Conservation (phyloP, 257 asterid species). For the Solanum dulcamara region DNA sequence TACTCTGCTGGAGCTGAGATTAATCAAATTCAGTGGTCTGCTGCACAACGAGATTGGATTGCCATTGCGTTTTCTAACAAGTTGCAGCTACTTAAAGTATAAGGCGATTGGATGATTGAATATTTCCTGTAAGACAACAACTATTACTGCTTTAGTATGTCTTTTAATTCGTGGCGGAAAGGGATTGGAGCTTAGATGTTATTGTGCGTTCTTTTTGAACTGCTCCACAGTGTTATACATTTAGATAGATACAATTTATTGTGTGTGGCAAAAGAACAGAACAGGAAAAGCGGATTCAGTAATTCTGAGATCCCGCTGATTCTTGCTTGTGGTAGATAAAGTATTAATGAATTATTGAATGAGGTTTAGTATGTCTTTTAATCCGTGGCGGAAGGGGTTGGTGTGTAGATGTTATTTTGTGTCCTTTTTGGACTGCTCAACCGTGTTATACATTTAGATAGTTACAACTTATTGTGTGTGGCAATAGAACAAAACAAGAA, state of each 20-base stretch:
- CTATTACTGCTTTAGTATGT: neutral
- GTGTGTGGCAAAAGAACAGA: neutral
- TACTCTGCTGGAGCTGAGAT: constrained; percentile 62
- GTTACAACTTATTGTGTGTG: too few species aligned
- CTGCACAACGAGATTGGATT: constrained; percentile 75
- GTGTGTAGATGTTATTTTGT: too few species aligned
- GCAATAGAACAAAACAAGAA: too few species aligned
- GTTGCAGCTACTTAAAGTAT: constrained; percentile 84
- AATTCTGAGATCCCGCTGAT: neutral
- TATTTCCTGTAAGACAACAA: neutral
- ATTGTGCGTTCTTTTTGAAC: neutral
- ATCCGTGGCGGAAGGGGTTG: too few species aligned
- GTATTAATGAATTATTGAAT: neutral
- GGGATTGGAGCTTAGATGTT: neutral
- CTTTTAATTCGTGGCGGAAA: neutral
- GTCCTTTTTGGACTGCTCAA: too few species aligned
- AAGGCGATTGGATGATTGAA: constrained; percentile 15
- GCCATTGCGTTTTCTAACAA: constrained; percentile 75
- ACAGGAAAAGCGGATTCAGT: neutral
- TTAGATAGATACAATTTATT: neutral
- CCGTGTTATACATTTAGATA: too few species aligned
- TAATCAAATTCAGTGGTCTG: constrained; percentile 93
- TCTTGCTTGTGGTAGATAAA: neutral
- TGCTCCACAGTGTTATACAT: neutral
- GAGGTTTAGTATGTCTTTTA: too few species aligned